Base-by-base conservation (phyloP, 2,329 filamentous ascomycete species). In the Cadophora malorum region DNA sequence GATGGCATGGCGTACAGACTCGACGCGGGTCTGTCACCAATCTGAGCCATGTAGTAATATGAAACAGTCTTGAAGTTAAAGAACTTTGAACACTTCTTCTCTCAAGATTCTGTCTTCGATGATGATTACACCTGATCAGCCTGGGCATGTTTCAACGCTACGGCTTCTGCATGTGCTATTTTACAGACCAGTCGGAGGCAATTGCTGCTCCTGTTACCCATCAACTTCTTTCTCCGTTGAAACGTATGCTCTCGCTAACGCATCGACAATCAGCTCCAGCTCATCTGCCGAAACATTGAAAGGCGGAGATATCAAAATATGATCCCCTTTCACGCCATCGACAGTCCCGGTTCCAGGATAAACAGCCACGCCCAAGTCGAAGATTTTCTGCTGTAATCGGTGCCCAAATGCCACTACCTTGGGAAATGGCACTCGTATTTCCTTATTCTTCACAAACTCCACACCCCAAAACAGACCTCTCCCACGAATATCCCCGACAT, bases 401-500 rank as follows among this genome's bases (percentile, higher is more conserved):
- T 78, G 80, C 0, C 82, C 81, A 3, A 89, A 76, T 1, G 74
- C 76, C 1, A 78, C 69, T 7, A 75, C 73, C 0, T 77, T 74
- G 23, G 79, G 74, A 67, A 85, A 84, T 0, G 83, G 79, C 64
- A 78, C 73, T 68, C 84, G 85, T 7, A 78, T 82, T 21, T 64
- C 60, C 70, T 82, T 84, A 74, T 85, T 79, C 50, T 76, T 73
- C 14, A 86, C 83, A 71, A 86, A 84, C 65, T 85, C 85, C 38
- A 86, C 76, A 0, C 81, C 84, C 80, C 82, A 83, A 72, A 88
- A 86, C 14, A 87, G 73, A 1, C 88, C 88, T 9, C 81, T 78
- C 0, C 88, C 88, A 12, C 88, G 81, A 23, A 90, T 84, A 61
- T 89, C 79, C 2, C 87, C 87, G 0, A 90, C 86, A 70, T 83